Conservation (phyloP, 163 green algal species). For the Volvox carteri region DNA sequence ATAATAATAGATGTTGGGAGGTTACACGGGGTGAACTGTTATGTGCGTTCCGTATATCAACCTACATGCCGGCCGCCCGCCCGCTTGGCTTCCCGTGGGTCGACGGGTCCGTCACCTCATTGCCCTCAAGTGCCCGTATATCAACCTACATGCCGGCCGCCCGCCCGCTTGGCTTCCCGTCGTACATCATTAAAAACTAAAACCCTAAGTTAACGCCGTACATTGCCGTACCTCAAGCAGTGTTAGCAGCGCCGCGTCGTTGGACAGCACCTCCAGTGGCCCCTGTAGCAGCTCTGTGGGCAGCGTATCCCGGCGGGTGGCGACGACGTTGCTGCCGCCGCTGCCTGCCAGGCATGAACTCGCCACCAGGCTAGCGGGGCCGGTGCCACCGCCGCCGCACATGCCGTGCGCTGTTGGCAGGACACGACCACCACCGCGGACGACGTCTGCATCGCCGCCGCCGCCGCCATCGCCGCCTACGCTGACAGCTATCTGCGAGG, state of each 20-base stretch:
- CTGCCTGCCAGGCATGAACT: neutral
- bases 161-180: too few relatives aligned
- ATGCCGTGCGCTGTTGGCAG: neutral
- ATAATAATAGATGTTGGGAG: neutral
- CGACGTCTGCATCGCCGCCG: too few relatives aligned
- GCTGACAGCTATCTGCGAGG: neutral
- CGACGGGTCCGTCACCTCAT: too few relatives aligned
- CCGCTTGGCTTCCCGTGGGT: too few relatives aligned
- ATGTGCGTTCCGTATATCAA: too few relatives aligned
- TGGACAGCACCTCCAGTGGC: neutral
- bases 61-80: too few relatives aligned
- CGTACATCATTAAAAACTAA: too few relatives aligned
- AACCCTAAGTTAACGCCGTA: too few relatives aligned
- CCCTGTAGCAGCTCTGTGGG: neutral
- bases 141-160: too few relatives aligned
- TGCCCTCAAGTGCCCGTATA: too few relatives aligned
- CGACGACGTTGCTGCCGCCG: neutral
- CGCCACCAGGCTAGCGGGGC: neutral
- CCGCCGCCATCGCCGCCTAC: neutral
- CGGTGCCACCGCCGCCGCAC: neutral
- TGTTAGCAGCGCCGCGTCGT: constrained; percentile 6
- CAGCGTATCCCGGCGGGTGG: neutral
- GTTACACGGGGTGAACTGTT: neutral
- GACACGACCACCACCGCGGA: too few relatives aligned
- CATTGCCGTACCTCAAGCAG: neutral